Evolutionary conservation across 805 yeast genomes (phyloP), one percentile per base, ranked within the genome.

Genomic region (Yamadazyma laniorum): DNA sequence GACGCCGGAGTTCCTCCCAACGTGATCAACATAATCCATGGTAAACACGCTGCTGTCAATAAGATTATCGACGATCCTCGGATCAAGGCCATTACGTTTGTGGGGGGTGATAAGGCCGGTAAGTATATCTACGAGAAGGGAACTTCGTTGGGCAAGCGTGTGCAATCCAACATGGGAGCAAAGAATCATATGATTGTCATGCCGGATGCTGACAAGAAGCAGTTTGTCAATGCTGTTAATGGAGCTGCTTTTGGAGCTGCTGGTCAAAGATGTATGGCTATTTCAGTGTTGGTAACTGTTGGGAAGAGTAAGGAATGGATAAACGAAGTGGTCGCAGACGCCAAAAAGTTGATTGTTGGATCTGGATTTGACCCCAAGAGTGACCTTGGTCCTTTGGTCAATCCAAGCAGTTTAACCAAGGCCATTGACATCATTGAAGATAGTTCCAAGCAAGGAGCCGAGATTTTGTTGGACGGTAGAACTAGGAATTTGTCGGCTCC

Each of bases 211-310:
- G 76, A 80, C 62, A 76, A 78, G 59, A 61, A 65, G 44, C 77
- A 77, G 45, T 75, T 85, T 34, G 64, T 83, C 49, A 79, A 77
- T 55, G 81, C 85, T 39, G 65, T 83, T 33, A 79, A 72, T 42
- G 84, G 87, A 34, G 88, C 90, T 37, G 85, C 88, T 17, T 83
- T 83, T 59, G 88, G 90, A 22, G 89, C 90, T 35, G 89, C 90
- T 14, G 91, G 90, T 45, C 91, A 83, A 70, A 77, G 89, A 56
- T 83, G 91, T 64, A 79, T 83, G 85, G 85, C 87, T 8, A 78
- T 84, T 37, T 80, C 85, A 16, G 85, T 80, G 25, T 67, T 84
- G 45, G 85, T 83, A 35, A 75, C 86, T 14, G 88, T 84, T 17
- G 89, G 89, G 28, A 68, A 72, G 44, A 70, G 85, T 44, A 71